Evolutionary conservation across 345 rosid species (phyloP), one percentile per base, ranked within the genome.

Genomic region (Pelargonium nanum): DNA sequence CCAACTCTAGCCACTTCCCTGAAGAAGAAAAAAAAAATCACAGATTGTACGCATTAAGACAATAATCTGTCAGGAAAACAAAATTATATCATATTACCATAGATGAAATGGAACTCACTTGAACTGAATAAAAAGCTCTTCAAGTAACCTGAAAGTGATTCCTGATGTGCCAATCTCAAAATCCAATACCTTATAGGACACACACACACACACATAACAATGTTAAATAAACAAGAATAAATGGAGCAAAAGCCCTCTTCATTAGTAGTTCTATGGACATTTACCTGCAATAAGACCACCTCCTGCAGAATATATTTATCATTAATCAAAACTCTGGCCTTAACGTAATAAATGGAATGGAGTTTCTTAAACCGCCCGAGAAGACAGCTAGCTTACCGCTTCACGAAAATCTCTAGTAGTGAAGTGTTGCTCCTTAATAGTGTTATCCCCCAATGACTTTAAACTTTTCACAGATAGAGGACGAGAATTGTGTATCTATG

Each of bases 1-100:
- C 91, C 96, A 71, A 76, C 81, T 65, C 71, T 83, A 32, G 94
- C 86, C 56, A 84, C 86, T 77, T 57, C 85, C 72, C 97, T 91
- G 54, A 22, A 66, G 5, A n/a, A n/a, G 6, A 24, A 62, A 52
- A 56, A 24, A 45, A 6, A 26, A 24, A 25, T 1, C n/a, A 19
- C 59, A 23, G 0, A 9, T 57, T 16, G 8, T 6, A 21, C 53
- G 34, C n/a, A n/a, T n/a, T n/a, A n/a, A n/a, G n/a, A n/a, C n/a
- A n/a, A n/a, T n/a, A n/a, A n/a, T n/a, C n/a, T n/a, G n/a, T 52
- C 25, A 52, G 30, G 26, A 32, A 45, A 28, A 40, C 56, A 26
- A 59, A 5, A 19, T 4, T 55, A 21, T 20, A 52, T 19, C 32
- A 57, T 28, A 8, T 24, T 15, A 58, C 15, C 50, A 40, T 15